Evolutionary conservation across 2,329 filamentous ascomycete genomes (phyloP).

Genomic region (Cryphonectria parasitica): DNA sequence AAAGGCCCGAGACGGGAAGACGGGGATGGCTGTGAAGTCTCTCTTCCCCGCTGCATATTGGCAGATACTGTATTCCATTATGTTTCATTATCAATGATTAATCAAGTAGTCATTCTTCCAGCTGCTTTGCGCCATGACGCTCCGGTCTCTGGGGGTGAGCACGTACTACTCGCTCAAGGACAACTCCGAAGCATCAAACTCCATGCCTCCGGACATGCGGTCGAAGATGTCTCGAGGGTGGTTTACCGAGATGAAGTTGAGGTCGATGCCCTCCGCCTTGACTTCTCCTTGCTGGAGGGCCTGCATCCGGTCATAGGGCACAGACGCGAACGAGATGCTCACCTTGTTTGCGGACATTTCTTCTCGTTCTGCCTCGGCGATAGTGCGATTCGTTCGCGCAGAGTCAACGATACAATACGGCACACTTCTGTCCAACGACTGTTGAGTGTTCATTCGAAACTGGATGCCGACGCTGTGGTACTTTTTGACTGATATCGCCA

Average conservation of each 20-base stretch:
- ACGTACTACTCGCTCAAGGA: constrained; percentile 36
- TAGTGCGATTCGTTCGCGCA: background rate
- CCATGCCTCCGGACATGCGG: constrained; percentile 35
- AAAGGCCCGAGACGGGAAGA: constrained; percentile 39
- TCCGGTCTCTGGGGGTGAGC: no score
- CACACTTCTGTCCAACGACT: background rate
- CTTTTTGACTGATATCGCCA: background rate
- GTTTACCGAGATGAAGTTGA: constrained; percentile 38
- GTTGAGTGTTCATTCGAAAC: background rate
- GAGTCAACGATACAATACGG: background rate
- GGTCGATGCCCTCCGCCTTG: constrained; percentile 35
- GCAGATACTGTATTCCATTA: constrained; percentile 29
- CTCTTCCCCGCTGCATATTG: constrained; percentile 34
- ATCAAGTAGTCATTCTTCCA: no score
- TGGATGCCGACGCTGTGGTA: background rate
- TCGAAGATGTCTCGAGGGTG: constrained; percentile 41
- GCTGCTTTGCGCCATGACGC: background rate
- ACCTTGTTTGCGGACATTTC: constrained; percentile 3
- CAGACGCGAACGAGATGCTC: constrained; percentile 16
- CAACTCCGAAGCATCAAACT: constrained; percentile 39
- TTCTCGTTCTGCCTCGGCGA: background rate
- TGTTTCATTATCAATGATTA: background rate
- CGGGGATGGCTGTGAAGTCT: constrained; percentile 38
- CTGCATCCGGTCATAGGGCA: constrained; percentile 32
- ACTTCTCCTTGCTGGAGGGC: constrained; percentile 37